phyloP scores from a whole-genome alignment of 2,329 filamentous ascomycete genomes.

The Venturia nashicola region DNA sequence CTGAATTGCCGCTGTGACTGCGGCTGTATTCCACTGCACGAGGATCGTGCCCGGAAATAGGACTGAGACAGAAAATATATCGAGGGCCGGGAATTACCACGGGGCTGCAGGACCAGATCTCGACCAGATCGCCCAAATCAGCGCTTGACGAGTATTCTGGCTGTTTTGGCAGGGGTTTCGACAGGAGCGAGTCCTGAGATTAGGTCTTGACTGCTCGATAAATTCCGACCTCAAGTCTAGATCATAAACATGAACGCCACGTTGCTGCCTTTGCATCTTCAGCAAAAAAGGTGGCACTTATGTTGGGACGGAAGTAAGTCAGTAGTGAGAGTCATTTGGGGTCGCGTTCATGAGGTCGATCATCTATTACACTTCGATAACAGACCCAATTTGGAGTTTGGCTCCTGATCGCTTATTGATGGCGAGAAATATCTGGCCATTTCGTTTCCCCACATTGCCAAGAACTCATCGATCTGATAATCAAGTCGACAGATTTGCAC shows the following conservation, averaged over 20 bases:
- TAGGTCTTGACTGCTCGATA: too few relatives aligned
- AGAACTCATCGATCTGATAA: background rate
- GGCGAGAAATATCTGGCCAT: background rate
- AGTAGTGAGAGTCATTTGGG: background rate
- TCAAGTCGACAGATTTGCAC: background rate
- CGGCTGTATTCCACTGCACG: background rate
- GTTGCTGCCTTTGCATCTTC: background rate
- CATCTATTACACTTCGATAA: background rate
- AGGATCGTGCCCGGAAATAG: background rate
- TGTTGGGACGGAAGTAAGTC: background rate
- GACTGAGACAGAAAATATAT: background rate
- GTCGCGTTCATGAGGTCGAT: background rate
- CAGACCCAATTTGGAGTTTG: background rate
- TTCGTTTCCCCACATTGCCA: background rate
- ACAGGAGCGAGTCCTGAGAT: too few relatives aligned
- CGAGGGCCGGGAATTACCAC: background rate
- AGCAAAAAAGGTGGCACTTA: background rate
- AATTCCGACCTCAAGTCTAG: too few relatives aligned
- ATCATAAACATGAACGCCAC: background rate
- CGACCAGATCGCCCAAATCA: background rate
- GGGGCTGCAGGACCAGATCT: background rate
- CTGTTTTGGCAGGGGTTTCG: background rate
- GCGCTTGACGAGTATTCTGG: background rate
- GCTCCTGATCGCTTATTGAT: background rate
- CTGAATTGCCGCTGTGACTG: too few relatives aligned